phyloP scores from a whole-genome alignment of 768 basidiomycete genomes.

The Suillus clintonianus region DNA sequence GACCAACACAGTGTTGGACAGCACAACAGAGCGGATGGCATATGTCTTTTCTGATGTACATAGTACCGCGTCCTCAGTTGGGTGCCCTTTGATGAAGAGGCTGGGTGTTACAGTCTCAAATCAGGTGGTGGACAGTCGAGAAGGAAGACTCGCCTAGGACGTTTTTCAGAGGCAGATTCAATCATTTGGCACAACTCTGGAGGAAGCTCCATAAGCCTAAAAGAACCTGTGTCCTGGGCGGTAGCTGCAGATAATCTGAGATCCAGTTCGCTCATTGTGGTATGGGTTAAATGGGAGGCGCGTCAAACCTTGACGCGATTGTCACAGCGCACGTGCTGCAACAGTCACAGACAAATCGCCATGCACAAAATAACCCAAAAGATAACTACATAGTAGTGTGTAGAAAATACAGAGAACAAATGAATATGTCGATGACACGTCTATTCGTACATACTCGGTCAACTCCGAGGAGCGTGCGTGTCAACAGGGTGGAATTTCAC shows the following conservation, averaged over 20 bases:
- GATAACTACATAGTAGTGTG: not conserved
- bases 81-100: conserved; percentile 77
- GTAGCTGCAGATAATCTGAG: conserved; percentile 55
- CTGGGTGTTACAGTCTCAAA: conserved; percentile 33
- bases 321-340: conserved; percentile 2
- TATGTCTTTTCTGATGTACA: conserved; percentile 86
- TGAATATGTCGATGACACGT: not conserved
- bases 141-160: not conserved
- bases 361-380: not conserved
- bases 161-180: conserved; percentile 47
- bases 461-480: not conserved
- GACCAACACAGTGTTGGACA: conserved; percentile 87
- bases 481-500: conserved; percentile 59
- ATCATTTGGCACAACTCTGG: conserved; percentile 64
- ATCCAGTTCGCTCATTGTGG: conserved; percentile 32
- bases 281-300: not conserved
- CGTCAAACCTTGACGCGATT: not conserved
- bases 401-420: not conserved
- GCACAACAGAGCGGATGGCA: conserved; percentile 75
- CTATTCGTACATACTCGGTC: conserved; percentile 6
- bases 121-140: not conserved
- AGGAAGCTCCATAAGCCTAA: conserved; percentile 74
- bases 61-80: conserved; percentile 84
- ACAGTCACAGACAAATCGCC: not conserved
- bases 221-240: conserved; percentile 51